Evolutionary conservation across 257 asterid genomes (phyloP).

Genomic region (Nemophila menziesii): DNA sequence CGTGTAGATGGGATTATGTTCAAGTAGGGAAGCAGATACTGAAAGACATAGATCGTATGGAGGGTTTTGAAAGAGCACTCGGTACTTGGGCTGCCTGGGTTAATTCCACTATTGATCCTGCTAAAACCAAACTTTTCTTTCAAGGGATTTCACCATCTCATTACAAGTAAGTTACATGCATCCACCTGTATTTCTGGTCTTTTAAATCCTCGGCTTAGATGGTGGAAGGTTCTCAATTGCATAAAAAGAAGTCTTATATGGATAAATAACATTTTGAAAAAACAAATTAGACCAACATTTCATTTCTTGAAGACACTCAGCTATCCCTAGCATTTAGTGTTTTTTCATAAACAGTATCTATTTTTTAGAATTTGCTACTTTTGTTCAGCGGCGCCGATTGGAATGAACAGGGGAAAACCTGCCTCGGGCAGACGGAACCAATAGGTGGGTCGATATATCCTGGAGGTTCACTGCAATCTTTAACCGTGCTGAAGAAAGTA

Average conservation of each 20-base stretch:
- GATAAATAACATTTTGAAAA: too few species aligned
- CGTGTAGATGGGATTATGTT: slow-evolving; percentile 51
- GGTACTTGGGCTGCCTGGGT: slow-evolving; percentile 83
- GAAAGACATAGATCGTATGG: slow-evolving; percentile 72
- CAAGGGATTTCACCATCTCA: slow-evolving; percentile 97
- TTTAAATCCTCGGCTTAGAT: too few species aligned
- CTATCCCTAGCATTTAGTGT: too few species aligned
- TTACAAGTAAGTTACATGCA: slow-evolving; percentile 65
- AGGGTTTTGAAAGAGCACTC: slow-evolving; percentile 67
- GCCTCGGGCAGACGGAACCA: slow-evolving; percentile 38
- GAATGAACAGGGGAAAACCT: slow-evolving; percentile 41
- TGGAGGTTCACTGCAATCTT: slow-evolving; percentile 41
- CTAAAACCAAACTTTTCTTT: slow-evolving; percentile 54
- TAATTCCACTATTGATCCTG: slow-evolving; percentile 54
- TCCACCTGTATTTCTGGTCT: too few species aligned
- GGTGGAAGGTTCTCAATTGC: too few species aligned
- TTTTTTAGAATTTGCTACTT: not conserved
- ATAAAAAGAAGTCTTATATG: too few species aligned
- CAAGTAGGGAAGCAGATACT: slow-evolving; percentile 40
- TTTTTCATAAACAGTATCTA: too few species aligned
- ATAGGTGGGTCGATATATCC: slow-evolving; percentile 40
- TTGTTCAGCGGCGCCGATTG: slow-evolving; percentile 43
- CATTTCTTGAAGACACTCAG: too few species aligned
- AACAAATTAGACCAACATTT: too few species aligned
- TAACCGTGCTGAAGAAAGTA: slow-evolving; percentile 37